phyloP scores from a whole-genome alignment of 805 yeast species.

The Pichia rugopelliculosa region DNA sequence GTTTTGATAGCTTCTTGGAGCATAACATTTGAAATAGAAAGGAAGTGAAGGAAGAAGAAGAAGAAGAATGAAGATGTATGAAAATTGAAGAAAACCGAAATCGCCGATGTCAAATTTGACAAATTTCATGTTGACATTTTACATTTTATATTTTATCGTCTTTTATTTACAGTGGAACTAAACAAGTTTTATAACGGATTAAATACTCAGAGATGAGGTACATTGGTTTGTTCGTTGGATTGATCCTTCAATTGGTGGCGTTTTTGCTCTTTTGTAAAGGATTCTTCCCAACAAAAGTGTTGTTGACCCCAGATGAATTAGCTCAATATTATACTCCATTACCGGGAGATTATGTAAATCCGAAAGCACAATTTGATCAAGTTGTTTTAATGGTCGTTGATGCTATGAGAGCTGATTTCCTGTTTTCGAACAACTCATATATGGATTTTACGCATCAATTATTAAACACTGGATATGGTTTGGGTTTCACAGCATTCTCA shows the following conservation, averaged over 20 bases:
- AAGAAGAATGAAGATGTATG: neutral
- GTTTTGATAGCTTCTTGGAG: neutral
- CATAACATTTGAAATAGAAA: neutral
- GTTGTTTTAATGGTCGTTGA: conserved; percentile 82
- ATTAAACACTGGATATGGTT: conserved; percentile 57
- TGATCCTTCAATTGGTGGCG: conserved; percentile 41
- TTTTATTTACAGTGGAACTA: no score
- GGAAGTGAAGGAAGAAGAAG: neutral
- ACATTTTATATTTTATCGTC: no score
- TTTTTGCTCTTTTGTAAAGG: conserved; percentile 66
- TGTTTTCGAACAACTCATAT: conserved; percentile 56
- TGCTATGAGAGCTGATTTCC: conserved; percentile 85
- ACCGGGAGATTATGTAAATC: conserved; percentile 23
- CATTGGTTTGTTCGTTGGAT: conserved; percentile 8
- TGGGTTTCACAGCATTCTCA: conserved; percentile 87
- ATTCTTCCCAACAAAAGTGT: conserved; percentile 85
- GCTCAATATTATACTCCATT: conserved; percentile 27
- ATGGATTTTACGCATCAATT: conserved; percentile 64
- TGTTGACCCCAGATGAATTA: conserved; percentile 52
- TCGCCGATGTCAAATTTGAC: neutral
- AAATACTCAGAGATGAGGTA: conserved; percentile 9
- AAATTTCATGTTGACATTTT: neutral
- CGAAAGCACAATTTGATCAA: conserved; percentile 48
- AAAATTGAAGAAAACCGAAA: no score
- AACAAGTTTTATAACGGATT: neutral